Evolutionary conservation across 208 protist species (phyloP), one percentile per base, ranked within the genome.

Genomic region (Trypanosoma rangeli): DNA sequence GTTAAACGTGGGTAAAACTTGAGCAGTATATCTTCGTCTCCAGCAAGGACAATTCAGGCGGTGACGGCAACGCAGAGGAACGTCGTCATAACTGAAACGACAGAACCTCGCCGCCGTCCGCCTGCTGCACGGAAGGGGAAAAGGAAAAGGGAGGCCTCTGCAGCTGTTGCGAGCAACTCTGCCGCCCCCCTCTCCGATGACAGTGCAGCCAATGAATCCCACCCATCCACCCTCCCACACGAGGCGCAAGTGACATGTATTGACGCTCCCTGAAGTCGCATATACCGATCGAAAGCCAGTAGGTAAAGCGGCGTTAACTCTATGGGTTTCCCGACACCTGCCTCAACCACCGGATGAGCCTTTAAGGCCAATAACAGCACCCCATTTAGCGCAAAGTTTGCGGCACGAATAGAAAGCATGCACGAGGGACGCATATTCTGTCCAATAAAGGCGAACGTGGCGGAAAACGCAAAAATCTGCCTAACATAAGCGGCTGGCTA

Each of bases 401-500:
- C 44, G 10, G 13, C 22, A 57, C 57, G 24, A 26, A 67, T 44
- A 44, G 48, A 48, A 57, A 57, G 49, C 16, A 67, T 57, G 22
- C 49, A 57, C 42, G 48, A 46, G 50, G 62, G 62, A 8, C 22
- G 4, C n/a, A 54, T 33, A 49, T 3, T 57, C 28, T 16, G 39
- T 46, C 62, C 62, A 58, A 67, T 54, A 49, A 67, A 67, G 62
- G 24, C 48, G 39, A 42, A 28, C 5, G 29, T 18, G 22, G 62
- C 24, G 22, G 62, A 67, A 67, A 67, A 67, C 10, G 49, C 44
- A 53, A 7, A 28, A 57, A 5, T 10, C 12, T 67, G 29, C 9
- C 1, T 7, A 67, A 67, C 18, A 22, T 67, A 67, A 22, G 49
- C 1, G 4, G 31, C 26, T 57, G 57, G 44, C 26, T 33, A 13